Base-by-base conservation (phyloP, 345 rosid species). In the Salix purpurea region DNA sequence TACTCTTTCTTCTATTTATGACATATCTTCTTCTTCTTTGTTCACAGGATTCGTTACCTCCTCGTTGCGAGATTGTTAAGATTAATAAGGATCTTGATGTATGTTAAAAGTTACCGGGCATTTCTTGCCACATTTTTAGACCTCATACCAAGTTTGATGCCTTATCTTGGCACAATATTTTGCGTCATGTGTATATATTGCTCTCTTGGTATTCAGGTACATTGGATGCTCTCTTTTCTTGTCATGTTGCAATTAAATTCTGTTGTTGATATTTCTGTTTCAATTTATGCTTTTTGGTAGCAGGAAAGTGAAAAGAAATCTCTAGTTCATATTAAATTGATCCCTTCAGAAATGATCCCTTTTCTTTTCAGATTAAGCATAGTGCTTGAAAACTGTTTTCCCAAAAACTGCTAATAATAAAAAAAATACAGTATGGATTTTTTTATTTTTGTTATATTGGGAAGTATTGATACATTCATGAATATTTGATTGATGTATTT, bases 131-230 rank as follows among this genome's bases (percentile, higher is more conserved):
- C 99, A 30, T 92, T 96, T 79, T 85, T 96, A 62, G 91, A 93
- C 65, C 94, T 96, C 72, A 71, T 96, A 84, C 99, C 98, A 74
- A 96, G 99, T 79, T 76, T 96, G 86, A 92, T 93, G 97, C 98
- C 99, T 28, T 96, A 92, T 77, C 86, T 96, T 37, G 99, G 99
- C 40, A 91, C 85, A 74, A 90, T 96, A 73, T 93, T 93, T 81
- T 92, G 97, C 64, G 89, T 96, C 37, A 75, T 93, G 67, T 93
- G 98, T 80, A 82, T 96, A 85, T 96, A 93, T 88, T 91, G 98
- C 84, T 91, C 98, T 67, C 88, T 96, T 69, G 99, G 98, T 24
- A 90, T 89, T 65, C 99, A 96, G 98, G 99, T 96, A 85, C 62
- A 44, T 15, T 39, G 13, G 56, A 52, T 42, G 15, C 44, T 73